These are phyloP conservation scores for Scheffersomyces segobiensis DNA, from an alignment of 1,139 yeast species.

Conservation along the genomic window DNA sequence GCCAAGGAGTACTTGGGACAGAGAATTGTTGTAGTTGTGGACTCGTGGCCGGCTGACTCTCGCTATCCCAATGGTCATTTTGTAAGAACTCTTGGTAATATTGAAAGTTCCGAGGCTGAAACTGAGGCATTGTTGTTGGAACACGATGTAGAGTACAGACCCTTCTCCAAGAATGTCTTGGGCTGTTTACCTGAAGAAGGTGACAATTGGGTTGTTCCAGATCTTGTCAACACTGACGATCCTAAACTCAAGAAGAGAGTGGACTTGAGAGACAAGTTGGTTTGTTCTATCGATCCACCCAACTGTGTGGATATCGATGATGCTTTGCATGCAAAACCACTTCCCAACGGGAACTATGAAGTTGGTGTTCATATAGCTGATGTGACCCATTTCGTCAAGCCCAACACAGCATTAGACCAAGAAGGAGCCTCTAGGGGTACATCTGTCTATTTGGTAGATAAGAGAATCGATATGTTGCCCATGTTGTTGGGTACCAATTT, in stretches of 20 bases:
- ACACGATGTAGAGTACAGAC: conserved; percentile 95
- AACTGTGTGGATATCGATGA: conserved; percentile 99
- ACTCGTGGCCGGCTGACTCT: conserved; percentile 85
- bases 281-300: conserved; percentile 97
- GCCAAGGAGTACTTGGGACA: conserved; percentile 80
- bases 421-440: conserved; percentile 99
- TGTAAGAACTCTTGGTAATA: conserved; percentile 83
- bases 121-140: conserved; percentile 92
- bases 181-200: conserved; percentile 94
- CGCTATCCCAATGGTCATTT: conserved; percentile 95
- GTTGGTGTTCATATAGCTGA: conserved; percentile 99
- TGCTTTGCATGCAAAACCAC: conserved; percentile 82
- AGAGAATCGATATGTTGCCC: conserved; percentile 98
- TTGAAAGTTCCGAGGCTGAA: conserved; percentile 93
- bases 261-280: conserved; percentile 84
- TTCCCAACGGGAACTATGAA: conserved; percentile 93
- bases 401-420: conserved; percentile 86
- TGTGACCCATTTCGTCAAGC: conserved; percentile 94
- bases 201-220: conserved; percentile 88
- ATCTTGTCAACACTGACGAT: conserved; percentile 56
- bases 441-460: conserved; percentile 95
- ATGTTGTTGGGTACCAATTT: conserved; percentile 92
- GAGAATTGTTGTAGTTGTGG: conserved; percentile 89
- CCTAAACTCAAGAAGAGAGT: conserved; percentile 63
- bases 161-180: conserved; percentile 88